These are phyloP conservation scores for Phytophthora sansomeana DNA, from an alignment of 352 stramenopile species.

Conservation along the genomic window DNA sequence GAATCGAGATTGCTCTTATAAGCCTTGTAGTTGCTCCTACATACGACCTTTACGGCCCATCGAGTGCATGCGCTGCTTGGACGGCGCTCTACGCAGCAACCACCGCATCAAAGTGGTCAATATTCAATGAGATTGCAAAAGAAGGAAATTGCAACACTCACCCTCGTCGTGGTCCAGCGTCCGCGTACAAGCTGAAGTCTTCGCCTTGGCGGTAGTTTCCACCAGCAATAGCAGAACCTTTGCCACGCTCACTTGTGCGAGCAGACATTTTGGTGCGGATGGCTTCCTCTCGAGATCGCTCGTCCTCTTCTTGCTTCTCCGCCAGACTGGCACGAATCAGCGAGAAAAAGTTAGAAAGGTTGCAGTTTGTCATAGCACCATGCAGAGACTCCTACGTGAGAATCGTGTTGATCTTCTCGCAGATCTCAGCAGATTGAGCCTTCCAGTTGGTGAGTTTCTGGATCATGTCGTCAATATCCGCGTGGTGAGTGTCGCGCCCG, in stretches of 20 bases:
- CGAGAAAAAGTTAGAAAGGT: conserved; percentile 4
- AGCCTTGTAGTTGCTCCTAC: conserved; percentile 29
- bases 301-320: conserved; percentile 60
- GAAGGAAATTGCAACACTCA: conserved; percentile 25
- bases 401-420: conserved; percentile 74
- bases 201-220: conserved; percentile 51
- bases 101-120: not conserved
- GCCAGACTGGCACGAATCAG: conserved; percentile 46
- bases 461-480: conserved; percentile 91
- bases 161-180: conserved; percentile 55
- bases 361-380: not conserved
- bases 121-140: not conserved
- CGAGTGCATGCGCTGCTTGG: conserved; percentile 57
- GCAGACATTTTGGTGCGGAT: conserved; percentile 66
- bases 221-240: conserved; percentile 31
- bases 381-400: conserved; percentile 46
- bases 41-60: conserved; percentile 71
- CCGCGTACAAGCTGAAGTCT: conserved; percentile 54
- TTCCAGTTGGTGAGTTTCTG: conserved; percentile 89
- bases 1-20: conserved; percentile 1
- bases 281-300: conserved; percentile 54
- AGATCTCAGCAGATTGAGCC: conserved; percentile 62
- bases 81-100: conserved; percentile 36
- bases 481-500: conserved; percentile 85
- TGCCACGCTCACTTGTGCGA: conserved; percentile 58